Base-by-base conservation (phyloP, 2,329 filamentous ascomycete genomes). In the Atkinsonella hypoxylon region DNA sequence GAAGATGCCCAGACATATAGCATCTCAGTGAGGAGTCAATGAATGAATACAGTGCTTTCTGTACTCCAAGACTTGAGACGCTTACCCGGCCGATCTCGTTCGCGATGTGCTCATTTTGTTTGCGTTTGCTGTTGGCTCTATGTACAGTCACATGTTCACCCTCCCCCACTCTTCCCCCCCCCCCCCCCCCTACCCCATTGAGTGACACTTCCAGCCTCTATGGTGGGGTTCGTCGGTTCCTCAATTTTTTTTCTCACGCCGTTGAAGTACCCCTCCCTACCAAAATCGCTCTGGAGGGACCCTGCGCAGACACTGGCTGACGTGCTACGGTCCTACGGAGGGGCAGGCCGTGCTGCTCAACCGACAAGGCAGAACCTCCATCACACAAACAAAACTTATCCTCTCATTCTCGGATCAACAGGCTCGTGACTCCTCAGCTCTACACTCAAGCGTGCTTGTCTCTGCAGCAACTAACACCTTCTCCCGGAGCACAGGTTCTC, bases 261-360 rank as follows among this genome's bases (percentile, higher is more conserved):
- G 15, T 11, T 36, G 45, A 55, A 31, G 53, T 56, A 55, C 54
- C 51, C 53, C 53, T 54, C 53, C 48, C 43, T 51, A 34, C 18
- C 47, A 57, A 53, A 54, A 39, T 20, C 40, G 48, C 39, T 36
- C 52, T 36, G 48, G 31, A 49, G 54, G 51, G 52, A 55, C 55
- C 43, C 51, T 47, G 34, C 26, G 32, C 48, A 44, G 36, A 18
- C 47, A 47, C 20, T 51, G 49, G 36, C 39, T 52, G 50, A 48
- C 36, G 46, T 45, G 50, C 50, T 38, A 34, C 34, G 36, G 49
- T 31, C 36, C 30, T 26, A 51, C 45, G 50, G 50, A 49, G 50
- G 46, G 46, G 46, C 41, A 43, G 34, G 30, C 17, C 47, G 40
- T n/a, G 43, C n/a, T 30, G 32, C 36, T 45, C 36, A 45, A 30